Evolutionary conservation across 2,329 filamentous ascomycete genomes (phyloP).

Genomic region (Fusarium sp.): DNA sequence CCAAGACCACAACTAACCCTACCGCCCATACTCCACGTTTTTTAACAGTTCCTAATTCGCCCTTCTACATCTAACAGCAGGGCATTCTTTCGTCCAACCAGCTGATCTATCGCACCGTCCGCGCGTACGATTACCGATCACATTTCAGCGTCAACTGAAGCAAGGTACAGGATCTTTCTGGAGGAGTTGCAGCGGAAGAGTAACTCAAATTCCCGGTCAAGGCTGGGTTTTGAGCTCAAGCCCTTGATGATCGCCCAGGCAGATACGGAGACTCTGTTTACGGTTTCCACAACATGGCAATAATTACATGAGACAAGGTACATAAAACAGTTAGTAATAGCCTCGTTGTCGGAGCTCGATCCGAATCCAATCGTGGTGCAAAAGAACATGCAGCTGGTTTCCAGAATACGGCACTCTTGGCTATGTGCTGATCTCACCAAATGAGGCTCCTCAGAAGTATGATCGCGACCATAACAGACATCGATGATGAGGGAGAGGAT

Average conservation of each 20-base stretch:
- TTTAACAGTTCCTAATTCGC: slow-evolving; percentile 27
- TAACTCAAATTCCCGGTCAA: slow-evolving; percentile 8
- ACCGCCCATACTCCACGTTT: slow-evolving; percentile 33
- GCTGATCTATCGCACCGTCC: slow-evolving; percentile 29
- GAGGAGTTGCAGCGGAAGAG: background rate
- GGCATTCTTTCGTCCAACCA: slow-evolving; percentile 24
- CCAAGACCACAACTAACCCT: slow-evolving; percentile 41
- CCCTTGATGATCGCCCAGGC: background rate
- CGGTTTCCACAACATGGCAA: slow-evolving; percentile 1
- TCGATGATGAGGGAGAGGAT: slow-evolving; percentile 24
- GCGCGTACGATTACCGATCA: slow-evolving; percentile 34
- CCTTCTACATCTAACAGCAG: slow-evolving; percentile 25
- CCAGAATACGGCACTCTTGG: background rate
- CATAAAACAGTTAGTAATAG: slow-evolving; percentile 4
- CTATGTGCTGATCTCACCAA: background rate
- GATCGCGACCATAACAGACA: slow-evolving; percentile 7
- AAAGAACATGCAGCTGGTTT: background rate
- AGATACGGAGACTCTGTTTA: background rate
- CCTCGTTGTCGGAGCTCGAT: slow-evolving; percentile 18
- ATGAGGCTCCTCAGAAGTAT: slow-evolving; percentile 8
- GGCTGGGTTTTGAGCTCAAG: slow-evolving; percentile 23
- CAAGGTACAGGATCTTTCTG: background rate
- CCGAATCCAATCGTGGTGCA: background rate
- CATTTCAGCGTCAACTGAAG: slow-evolving; percentile 9
- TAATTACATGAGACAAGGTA: background rate